Evolutionary conservation across 345 rosid species (phyloP).

Genomic region (Clarkia xantiana): DNA sequence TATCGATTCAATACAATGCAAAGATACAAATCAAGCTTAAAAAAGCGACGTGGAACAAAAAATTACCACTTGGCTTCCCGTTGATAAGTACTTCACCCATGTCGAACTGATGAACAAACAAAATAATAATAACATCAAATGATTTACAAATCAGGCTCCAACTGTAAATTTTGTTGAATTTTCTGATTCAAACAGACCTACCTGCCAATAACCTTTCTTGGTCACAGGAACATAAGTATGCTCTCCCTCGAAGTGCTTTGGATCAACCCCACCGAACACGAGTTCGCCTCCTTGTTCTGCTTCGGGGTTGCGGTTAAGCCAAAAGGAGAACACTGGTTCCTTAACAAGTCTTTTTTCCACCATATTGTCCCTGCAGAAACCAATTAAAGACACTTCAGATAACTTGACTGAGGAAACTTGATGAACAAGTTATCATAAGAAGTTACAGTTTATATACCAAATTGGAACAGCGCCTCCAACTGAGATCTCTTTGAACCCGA

Average conservation of each 20-base stretch:
- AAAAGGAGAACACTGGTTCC: conserved; percentile 87
- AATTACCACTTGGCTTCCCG: conserved; percentile 59
- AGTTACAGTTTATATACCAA: conserved; percentile 34
- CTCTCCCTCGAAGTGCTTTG: conserved; percentile 66
- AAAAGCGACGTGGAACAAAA: conserved; percentile 4
- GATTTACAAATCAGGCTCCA: too few species aligned
- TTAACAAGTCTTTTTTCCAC: conserved; percentile 62
- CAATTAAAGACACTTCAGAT: conserved; percentile 5
- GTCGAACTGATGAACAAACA: conserved; percentile 34
- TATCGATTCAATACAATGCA: conserved; percentile 8
- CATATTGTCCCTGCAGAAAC: conserved; percentile 68
- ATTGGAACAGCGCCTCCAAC: conserved; percentile 72
- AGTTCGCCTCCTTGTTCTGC: conserved; percentile 85
- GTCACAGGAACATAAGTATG: conserved; percentile 89
- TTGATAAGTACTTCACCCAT: conserved; percentile 88
- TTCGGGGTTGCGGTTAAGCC: conserved; percentile 75
- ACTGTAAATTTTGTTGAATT: neutral
- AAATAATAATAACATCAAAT: neutral
- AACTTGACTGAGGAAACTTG: too few species aligned
- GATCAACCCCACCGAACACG: conserved; percentile 91
- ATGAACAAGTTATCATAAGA: too few species aligned
- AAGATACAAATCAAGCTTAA: neutral
- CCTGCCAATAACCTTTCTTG: conserved; percentile 97
- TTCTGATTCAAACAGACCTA: conserved; percentile 21
- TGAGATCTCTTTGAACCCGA: conserved; percentile 83